Evolutionary conservation across 2,329 filamentous ascomycete species (phyloP), one percentile per base, ranked within the genome.

Genomic region (Fusarium albosuccineum): DNA sequence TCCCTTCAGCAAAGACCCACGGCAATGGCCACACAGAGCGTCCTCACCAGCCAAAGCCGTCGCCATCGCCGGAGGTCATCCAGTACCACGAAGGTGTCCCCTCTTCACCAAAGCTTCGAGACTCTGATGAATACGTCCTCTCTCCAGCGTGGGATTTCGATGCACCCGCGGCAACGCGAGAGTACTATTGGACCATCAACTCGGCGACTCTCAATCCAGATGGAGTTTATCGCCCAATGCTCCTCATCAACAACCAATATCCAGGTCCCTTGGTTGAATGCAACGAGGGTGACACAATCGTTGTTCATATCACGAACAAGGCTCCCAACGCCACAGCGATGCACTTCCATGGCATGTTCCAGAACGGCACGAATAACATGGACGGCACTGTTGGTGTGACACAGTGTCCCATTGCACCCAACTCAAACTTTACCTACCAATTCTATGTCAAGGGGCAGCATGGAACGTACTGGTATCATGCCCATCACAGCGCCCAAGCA

Each of bases 321-420:
- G 86, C 91, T 1, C 80, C 82, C 11, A 91, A 93, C 67, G 86
- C 84, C 11, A 91, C 90, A 9, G 86, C 85, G 37, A 82, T 94
- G 6, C 92, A 95, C 74, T 94, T 92, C 76, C 92, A 95, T 69
- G 92, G 92, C 14, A 83, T 95, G 65, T 93, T 88, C 73, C 91
- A 93, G 74, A 92, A 92, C 68, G 91, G 90, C 10, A 92, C 91
- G 0, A 92, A 88, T 60, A 84, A 84, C 58, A 92, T 93, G 89
- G 92, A 95, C 71, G 92, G 92, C 0, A 86, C 90, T 2, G 82
- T 87, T 0, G 89, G 87, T 36, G 83, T 92, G 6, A 90, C 86
- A 0, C 91, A 92, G 73, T 92, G 89, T 64, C 83, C 86, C 0
- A 89, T 93, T 46, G 82, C 87, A 0, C 88, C 91, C 0, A 87